Conservation (phyloP, 768 basidiomycete genomes). For the Lactifluus hygrophoroides region DNA sequence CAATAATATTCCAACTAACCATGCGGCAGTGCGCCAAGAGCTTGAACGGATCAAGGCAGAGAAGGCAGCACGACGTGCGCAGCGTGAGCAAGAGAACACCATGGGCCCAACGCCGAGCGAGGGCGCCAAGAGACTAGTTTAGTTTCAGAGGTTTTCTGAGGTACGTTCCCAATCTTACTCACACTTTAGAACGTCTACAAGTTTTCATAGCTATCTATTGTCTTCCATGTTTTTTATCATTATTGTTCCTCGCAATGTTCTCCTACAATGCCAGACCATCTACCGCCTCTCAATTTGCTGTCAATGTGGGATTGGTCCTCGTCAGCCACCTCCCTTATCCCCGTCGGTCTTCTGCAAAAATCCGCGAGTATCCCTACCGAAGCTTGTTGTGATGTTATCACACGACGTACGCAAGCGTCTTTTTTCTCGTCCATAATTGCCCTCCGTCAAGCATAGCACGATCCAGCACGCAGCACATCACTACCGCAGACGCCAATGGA, state of each 20-base stretch:
- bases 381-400: slow-evolving; percentile 57
- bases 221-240: no score
- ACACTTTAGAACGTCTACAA: neutral
- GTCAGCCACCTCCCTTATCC: neutral
- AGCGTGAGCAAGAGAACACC: slow-evolving; percentile 35
- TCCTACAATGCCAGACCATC: neutral
- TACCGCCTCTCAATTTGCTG: no score
- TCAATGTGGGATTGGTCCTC: no score
- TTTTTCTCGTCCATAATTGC: slow-evolving; percentile 43
- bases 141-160: neutral
- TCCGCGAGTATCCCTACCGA: slow-evolving; percentile 37
- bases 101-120: slow-evolving; percentile 24
- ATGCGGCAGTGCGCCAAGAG: slow-evolving; percentile 56
- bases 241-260: neutral
- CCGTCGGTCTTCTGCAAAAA: slow-evolving; percentile 29
- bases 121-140: slow-evolving; percentile 23
- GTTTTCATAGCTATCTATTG: no score
- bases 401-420: slow-evolving; percentile 54
- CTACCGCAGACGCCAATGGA: no score
- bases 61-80: slow-evolving; percentile 37
- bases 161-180: neutral
- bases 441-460: no score
- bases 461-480: no score
- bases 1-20: slow-evolving; percentile 54
- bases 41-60: slow-evolving; percentile 64